Evolutionary conservation across 1,284 basidiomycete species (phyloP).

Genomic region (Pascua guehoae): DNA sequence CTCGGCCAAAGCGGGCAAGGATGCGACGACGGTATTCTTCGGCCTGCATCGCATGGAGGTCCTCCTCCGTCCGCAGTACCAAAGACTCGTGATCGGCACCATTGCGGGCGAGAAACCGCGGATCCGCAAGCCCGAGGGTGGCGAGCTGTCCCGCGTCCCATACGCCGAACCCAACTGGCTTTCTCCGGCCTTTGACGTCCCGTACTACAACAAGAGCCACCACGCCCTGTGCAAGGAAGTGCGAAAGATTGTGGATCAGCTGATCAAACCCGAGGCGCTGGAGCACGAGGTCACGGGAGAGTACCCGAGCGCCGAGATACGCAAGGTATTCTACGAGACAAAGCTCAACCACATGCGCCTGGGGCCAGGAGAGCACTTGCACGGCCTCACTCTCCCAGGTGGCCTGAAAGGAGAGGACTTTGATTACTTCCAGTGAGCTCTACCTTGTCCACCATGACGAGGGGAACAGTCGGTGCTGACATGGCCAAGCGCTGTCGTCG

Average conservation of each 20-base stretch:
- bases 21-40: slow-evolving; percentile 81
- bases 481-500: slow-evolving; percentile 58
- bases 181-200: slow-evolving; percentile 68
- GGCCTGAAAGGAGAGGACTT: slow-evolving; percentile 87
- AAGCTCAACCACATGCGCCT: slow-evolving; percentile 86
- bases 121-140: slow-evolving; percentile 57
- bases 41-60: slow-evolving; percentile 76
- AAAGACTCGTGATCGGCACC: slow-evolving; percentile 64
- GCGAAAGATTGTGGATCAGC: slow-evolving; percentile 57
- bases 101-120: slow-evolving; percentile 62
- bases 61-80: slow-evolving; percentile 67
- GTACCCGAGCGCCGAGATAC: slow-evolving; percentile 51
- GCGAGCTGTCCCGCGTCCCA: slow-evolving; percentile 61
- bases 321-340: slow-evolving; percentile 55
- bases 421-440: slow-evolving; percentile 63
- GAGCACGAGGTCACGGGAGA: slow-evolving; percentile 73
- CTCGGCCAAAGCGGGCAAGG: slow-evolving; percentile 61
- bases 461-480: not conserved
- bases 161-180: slow-evolving; percentile 85
- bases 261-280: slow-evolving; percentile 55
- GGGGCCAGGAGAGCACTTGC: slow-evolving; percentile 71
- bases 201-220: slow-evolving; percentile 72
- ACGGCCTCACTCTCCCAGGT: slow-evolving; percentile 74
- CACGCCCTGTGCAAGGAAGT: slow-evolving; percentile 46
- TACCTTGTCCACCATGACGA: not conserved